Conservation (phyloP, 192 early-diverging fungal species). For the Mycoemilia scoparia region DNA sequence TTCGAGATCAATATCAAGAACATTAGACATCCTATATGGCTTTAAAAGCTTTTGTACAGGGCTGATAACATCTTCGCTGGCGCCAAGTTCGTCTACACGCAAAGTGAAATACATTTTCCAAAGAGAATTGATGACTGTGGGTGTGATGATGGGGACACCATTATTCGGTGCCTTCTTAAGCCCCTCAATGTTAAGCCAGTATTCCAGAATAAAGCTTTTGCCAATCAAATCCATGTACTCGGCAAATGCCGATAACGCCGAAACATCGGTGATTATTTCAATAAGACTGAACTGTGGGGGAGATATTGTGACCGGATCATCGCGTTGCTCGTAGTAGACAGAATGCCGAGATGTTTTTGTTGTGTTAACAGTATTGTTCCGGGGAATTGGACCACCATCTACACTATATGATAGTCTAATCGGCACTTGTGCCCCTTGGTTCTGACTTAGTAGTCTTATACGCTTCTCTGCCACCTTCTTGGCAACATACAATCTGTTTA, state of each 20-base stretch:
- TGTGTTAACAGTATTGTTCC: conserved; percentile 1
- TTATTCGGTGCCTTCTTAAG: conserved; percentile 15
- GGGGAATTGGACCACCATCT: neutral
- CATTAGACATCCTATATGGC: conserved; percentile 1
- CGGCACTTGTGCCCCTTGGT: conserved; percentile 2
- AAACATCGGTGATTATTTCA: conserved; percentile 44
- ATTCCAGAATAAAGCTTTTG: conserved; percentile 41
- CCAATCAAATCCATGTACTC: conserved; percentile 63
- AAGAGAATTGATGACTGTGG: conserved; percentile 17
- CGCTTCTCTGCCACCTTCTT: conserved; percentile 56
- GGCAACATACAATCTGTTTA: conserved; percentile 55
- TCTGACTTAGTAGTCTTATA: conserved; percentile 32
- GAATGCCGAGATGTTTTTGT: conserved; percentile 9
- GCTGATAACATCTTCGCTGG: conserved; percentile 8
- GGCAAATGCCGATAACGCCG: conserved; percentile 52
- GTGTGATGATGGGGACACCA: conserved; percentile 3
- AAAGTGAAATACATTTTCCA: conserved; percentile 31
- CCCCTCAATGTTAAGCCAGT: conserved; percentile 57
- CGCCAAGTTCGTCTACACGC: conserved; percentile 22
- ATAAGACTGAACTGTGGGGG: conserved; percentile 32
- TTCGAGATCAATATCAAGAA: conserved; percentile 14
- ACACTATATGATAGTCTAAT: no score
- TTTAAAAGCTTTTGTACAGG: conserved; percentile 19
- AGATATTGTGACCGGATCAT: conserved; percentile 15
- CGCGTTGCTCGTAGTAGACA: conserved; percentile 25